A percentile compares a stretch with the other conserved stretches of the same genome.
These are phyloP conservation scores for Aspergillus indologenus DNA, from an alignment of 495 filamentous ascomycete genomes.

Conservation along the genomic window DNA sequence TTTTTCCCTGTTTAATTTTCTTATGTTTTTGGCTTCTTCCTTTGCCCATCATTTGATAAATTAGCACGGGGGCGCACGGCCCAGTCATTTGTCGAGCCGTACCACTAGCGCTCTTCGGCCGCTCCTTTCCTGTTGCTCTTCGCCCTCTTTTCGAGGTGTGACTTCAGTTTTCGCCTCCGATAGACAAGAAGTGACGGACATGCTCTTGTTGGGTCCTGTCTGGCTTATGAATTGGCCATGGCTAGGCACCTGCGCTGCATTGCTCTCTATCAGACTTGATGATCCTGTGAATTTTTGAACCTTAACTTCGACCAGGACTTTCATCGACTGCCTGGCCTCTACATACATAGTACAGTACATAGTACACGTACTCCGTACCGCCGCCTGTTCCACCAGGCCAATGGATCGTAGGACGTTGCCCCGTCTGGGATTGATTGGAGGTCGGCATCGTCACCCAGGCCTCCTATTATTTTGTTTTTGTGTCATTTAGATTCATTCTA, in stretches of 20 bases:
- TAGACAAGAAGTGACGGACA: background rate
- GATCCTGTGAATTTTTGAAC: background rate
- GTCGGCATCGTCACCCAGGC: background rate
- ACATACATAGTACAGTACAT: too few species aligned
- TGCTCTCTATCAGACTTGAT: background rate
- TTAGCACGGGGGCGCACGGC: slow-evolving; percentile 13
- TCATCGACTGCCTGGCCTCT: too few species aligned
- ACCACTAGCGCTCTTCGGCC: background rate
- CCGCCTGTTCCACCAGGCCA: slow-evolving; percentile 10
- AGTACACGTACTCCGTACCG: background rate
- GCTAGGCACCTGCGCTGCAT: background rate
- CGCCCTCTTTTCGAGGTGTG: slow-evolving; percentile 11
- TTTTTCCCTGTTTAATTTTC: too few species aligned
- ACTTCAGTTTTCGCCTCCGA: background rate
- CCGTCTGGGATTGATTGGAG: slow-evolving; percentile 2
- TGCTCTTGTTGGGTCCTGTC: slow-evolving; percentile 2
- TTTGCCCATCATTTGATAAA: background rate
- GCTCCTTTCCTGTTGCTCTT: background rate
- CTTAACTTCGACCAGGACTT: background rate
- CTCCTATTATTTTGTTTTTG: background rate
- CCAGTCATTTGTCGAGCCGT: slow-evolving; percentile 8
- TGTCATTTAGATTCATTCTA: background rate
- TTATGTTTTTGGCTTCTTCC: too few species aligned
- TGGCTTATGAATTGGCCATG: slow-evolving; percentile 2
- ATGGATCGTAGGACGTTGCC: slow-evolving; percentile 9